Base-by-base conservation (phyloP, 208 protist genomes). In the Leptomonas pyrrhocoris region DNA sequence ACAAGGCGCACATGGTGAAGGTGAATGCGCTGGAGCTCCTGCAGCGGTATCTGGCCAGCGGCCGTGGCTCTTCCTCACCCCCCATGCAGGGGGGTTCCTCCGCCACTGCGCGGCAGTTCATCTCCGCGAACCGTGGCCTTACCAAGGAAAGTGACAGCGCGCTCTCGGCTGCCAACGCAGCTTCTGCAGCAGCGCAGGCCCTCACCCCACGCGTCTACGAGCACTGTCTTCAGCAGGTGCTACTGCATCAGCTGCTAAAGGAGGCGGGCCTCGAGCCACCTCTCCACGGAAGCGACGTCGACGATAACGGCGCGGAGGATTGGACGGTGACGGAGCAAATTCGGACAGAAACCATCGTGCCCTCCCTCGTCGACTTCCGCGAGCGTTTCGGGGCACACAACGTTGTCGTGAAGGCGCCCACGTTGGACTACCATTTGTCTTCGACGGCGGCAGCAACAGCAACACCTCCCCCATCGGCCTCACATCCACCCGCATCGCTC, bases 251-350 rank as follows among this genome's bases (percentile, higher is more conserved):
- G 42, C 48, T 77, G 2, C 38, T 77, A 50, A 59, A 42, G 19
- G 72, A 77, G 28, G 61, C 64, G 11, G 63, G 57, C 5, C 56
- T 77, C n/a, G 64, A 70, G 50, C 27, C 28, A 19, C 34, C 3
- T 38, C 34, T 9, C 34, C 34, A 38, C 34, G 3, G 21, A 16
- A n/a, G 43, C 27, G 16, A 16, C 9, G 56, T 19, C 12, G 45
- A 8, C 1, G 38, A 46, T 4, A 31, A 2, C 40, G 16, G 19
- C 27, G 5, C 34, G n/a, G 64, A 65, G 18, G 49, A 72, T 46
- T 77, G 72, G 72, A 77, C 31, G 7, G 64, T 77, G 58, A 77
- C 72, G 50, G 56, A 77, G 65, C 72, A 77, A 42, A 38, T 77
- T 0, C 58, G 56, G 19, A 49, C 59, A 16, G 50, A 65, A 31